Evolutionary conservation across 2,329 filamentous ascomycete genomes (phyloP), one percentile per base, ranked within the genome.

Genomic region (Claviceps africana): DNA sequence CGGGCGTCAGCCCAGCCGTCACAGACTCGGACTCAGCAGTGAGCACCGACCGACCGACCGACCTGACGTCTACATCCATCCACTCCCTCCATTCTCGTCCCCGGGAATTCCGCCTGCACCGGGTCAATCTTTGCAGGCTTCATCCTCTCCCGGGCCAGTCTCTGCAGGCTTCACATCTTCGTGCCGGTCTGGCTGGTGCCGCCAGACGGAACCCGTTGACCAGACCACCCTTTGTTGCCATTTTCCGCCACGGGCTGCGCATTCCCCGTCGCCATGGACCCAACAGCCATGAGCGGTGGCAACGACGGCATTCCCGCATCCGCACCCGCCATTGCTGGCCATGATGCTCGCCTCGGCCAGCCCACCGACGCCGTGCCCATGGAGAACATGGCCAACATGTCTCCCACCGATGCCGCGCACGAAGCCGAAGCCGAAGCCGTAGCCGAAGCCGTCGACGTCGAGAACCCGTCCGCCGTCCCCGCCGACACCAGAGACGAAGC

Each of bases 361-460:
- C 63, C 64, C 51, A 62, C 56, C 49, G 69, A 69, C 56, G 65
- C 68, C 53, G 65, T 70, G 33, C 61, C 64, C 47, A 68, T 70
- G 67, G 61, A 64, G 54, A 62, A 56, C 51, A 65, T 70, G n/a
- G n/a, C n/a, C n/a, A n/a, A n/a, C n/a, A n/a, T n/a, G n/a, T n/a
- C n/a, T n/a, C n/a, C n/a, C n/a, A n/a, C n/a, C 51, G 49, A 55
- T 53, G 58, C 58, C 49, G 35, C 57, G 51, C 44, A 56, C 47
- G 53, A 54, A 40, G 33, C 56, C 51, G 52, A 58, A 48, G 52
- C 35, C 51, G 52, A 58, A 48, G 52, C 35, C 47, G 53, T 53
- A 40, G 33, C 56, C 51, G 52, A 58, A 48, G 52, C 56, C 31
- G 54, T 53, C 46, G 51, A 44, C 51, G 51, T 48, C 48, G 57